Base-by-base conservation (phyloP, 179 eudicot species). In the Silene coronaria region DNA sequence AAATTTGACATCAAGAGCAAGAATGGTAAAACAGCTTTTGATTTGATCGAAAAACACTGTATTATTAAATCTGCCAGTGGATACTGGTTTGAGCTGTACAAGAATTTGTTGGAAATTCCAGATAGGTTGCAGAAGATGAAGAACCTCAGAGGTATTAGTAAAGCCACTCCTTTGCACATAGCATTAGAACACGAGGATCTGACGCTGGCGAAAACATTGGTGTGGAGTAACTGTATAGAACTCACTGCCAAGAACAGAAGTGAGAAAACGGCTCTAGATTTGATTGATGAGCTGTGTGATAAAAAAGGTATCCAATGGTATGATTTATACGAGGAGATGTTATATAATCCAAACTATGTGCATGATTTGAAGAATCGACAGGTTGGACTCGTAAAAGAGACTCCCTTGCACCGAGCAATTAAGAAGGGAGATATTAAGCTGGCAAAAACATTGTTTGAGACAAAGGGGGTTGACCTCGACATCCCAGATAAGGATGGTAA, bases 351-450 rank as follows among this genome's bases (percentile, higher is more conserved):
- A 58, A 19, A n/a, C 23, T n/a, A n/a, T 19, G 23, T 21, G 62
- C 62, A 58, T 5, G 62, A 58, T n/a, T n/a, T 58, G 2, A 58
- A 58, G 62, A 58, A 58, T 58, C 21, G 21, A 45, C 51, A 45
- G 62, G 23, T 58, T 58, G 62, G 23, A 19, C 16, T n/a, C 10
- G 2, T 4, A n/a, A 8, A 21, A 58, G 62, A 19, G 21, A 58
- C 62, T 1, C 62, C 62, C 19, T 58, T 58, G 62, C 62, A 62
- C 30, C 27, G 66, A 62, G 66, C 66, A 23, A 62, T 62, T n/a
- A 12, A 62, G 2, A 21, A 26, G 16, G n/a, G 12, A 62, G 22
- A 69, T 12, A 46, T 38, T 23, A 69, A 46, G 19, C 34, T 69
- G 4, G 72, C 72, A 4, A 69, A 69, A 24, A 26, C 32, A 62